Evolutionary conservation across 2,329 filamentous ascomycete genomes (phyloP).

Genomic region (Neopestalotiopsis sp.): DNA sequence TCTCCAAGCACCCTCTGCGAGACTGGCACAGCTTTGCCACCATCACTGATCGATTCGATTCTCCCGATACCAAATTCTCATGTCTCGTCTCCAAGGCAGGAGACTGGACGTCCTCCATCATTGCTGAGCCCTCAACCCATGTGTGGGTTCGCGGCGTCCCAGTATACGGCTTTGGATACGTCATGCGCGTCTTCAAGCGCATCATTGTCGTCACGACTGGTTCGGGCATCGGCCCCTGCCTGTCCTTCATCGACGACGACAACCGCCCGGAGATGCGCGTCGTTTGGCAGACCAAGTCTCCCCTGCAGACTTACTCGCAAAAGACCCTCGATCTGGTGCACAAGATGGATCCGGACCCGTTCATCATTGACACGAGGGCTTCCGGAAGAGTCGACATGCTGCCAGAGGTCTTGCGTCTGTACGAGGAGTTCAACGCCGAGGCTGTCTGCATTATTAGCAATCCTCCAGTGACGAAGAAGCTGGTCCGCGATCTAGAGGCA

Average conservation of each 20-base stretch:
- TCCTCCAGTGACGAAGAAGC: slow-evolving; percentile 68
- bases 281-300: slow-evolving; percentile 72
- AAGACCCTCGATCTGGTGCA: slow-evolving; percentile 6
- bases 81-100: slow-evolving; percentile 75
- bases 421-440: slow-evolving; percentile 63
- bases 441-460: slow-evolving; percentile 79
- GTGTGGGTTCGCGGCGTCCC: slow-evolving; percentile 74
- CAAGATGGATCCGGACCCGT: slow-evolving; percentile 61
- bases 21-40: slow-evolving; percentile 83
- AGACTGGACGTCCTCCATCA: slow-evolving; percentile 73
- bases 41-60: slow-evolving; percentile 60
- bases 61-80: slow-evolving; percentile 57
- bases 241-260: slow-evolving; percentile 63
- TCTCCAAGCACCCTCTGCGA: slow-evolving; percentile 66
- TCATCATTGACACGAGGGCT: slow-evolving; percentile 70
- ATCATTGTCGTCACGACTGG: slow-evolving; percentile 74
- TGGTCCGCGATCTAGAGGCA: slow-evolving; percentile 72
- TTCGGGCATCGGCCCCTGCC: slow-evolving; percentile 73
- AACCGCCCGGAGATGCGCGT: slow-evolving; percentile 58
- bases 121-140: slow-evolving; percentile 61
- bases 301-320: slow-evolving; percentile 65
- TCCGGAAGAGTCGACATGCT: slow-evolving; percentile 54
- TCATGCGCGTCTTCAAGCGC: slow-evolving; percentile 68
- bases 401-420: slow-evolving; percentile 57
- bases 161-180: slow-evolving; percentile 70